phyloP scores from a whole-genome alignment of 805 yeast species.

The Candida nanaspora region DNA sequence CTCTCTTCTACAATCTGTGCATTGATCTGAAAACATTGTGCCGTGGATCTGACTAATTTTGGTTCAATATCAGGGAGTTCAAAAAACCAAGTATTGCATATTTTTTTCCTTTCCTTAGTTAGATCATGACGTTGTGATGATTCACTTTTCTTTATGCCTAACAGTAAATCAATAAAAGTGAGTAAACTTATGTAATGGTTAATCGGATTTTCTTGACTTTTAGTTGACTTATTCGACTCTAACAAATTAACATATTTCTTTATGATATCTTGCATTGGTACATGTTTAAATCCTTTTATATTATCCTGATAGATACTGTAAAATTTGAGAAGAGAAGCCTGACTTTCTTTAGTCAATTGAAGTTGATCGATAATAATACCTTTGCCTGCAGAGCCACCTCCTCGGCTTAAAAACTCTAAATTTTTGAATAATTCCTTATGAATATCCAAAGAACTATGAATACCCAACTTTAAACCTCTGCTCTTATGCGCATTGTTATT shows the following conservation, averaged over 20 bases:
- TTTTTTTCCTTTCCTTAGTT: neutral
- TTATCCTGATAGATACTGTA: neutral
- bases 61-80: neutral
- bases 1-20: neutral
- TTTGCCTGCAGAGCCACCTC: too few species aligned
- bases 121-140: neutral
- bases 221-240: neutral
- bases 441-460: neutral
- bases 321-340: neutral
- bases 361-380: neutral
- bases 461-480: neutral
- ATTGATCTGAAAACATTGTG: neutral
- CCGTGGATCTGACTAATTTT: neutral
- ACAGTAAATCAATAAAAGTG: neutral
- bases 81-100: neutral
- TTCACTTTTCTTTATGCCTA: neutral
- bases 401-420: neutral
- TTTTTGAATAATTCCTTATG: slow-evolving; percentile 1
- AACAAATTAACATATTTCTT: neutral
- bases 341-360: neutral
- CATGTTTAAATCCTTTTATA: neutral
- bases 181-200: neutral
- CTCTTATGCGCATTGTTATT: neutral
- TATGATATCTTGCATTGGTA: neutral
- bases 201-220: neutral